Evolutionary conservation across 2,329 filamentous ascomycete genomes (phyloP), one percentile per base, ranked within the genome.

Genomic region (Verticillium albo-atrum): DNA sequence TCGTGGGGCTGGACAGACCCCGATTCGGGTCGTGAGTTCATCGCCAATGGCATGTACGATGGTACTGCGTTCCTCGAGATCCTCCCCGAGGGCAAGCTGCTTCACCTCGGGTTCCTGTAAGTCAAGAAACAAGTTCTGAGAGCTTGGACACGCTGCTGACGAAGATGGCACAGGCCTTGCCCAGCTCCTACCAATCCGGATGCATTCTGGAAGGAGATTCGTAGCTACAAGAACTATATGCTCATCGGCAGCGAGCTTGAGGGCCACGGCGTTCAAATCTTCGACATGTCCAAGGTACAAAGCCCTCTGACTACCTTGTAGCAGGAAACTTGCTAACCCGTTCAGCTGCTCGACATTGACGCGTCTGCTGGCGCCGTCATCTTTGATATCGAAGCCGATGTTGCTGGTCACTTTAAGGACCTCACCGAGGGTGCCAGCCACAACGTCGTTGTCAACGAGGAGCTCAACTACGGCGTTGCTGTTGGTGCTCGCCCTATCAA

Each of bases 231-330:
- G 53, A 65, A 69, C 62, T 71, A 68, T 62, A 64, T 70, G 61
- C 63, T 75, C 57, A 73, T 75, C 17, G 73, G 73, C 23, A 70
- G 67, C 58, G 73, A 75, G 64, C 78, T 80, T 2, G 65, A 67
- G 20, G 68, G 72, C 57, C 83, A 86, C 65, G 80, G 81, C 30
- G 77, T 87, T 34, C 84, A 87, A 68, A 81, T 87, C 66, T 87
- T 87, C 62, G 84, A 87, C 66, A 77, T 85, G 80, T 80, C 74
- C 63, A 84, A 80, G 58, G 74, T 83, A 12, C 67, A 7, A 9
- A 26, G n/a, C n/a, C n/a, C n/a, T n/a, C n/a, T n/a, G n/a, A n/a
- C n/a, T n/a, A n/a, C n/a, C n/a, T n/a, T n/a, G n/a, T n/a, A n/a
- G n/a, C n/a, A n/a, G n/a, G n/a, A n/a, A n/a, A n/a, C n/a, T 77